Evolutionary conservation across 208 protist genomes (phyloP), one percentile per base, ranked within the genome.

Genomic region (Leishmania arabica): DNA sequence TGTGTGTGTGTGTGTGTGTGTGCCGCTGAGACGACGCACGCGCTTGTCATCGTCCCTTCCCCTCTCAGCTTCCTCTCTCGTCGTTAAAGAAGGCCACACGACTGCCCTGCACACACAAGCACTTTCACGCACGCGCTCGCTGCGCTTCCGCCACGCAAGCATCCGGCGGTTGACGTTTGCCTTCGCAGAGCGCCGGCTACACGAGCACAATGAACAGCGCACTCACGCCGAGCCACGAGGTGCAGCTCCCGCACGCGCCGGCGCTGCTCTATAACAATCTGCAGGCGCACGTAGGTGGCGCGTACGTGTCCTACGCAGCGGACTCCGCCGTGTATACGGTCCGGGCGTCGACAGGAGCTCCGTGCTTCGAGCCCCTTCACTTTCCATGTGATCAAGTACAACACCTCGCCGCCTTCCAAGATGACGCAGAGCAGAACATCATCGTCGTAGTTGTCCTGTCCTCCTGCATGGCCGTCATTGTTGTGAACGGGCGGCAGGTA

Each of bases 241-340:
- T 86, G 49, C 31, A 31, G 8, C 56, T 86, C 60, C 73, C 82
- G 1, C 47, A 37, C 15, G 8, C 78, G 31, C 87, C 88, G 0
- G 86, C 84, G 47, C 81, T 93, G 34, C 75, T 90, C 19, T 86
- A 78, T 75, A 93, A 91, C 75, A 93, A 93, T 80, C 76, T 93
- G 45, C 54, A 83, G 54, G 34, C 84, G 68, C 82, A 83, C 83
- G 72, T 80, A 54, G 24, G 64, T 68, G 66, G 81, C 64, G 70
- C 73, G 31, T 75, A 60, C 75, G 66, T 82, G 6, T 81, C 74
- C 17, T 88, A 84, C 79, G 85, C 85, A 2, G 24, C 82, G n/a
- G 75, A 77, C 37, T 79, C 85, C 0, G 56, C 80, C 0, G 60
- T 88, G 4, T 73, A 82, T 31, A 83, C 86, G 13, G 82, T 90